These are phyloP conservation scores for Candida anglica DNA, from an alignment of 805 yeast genomes.

Conservation along the genomic window DNA sequence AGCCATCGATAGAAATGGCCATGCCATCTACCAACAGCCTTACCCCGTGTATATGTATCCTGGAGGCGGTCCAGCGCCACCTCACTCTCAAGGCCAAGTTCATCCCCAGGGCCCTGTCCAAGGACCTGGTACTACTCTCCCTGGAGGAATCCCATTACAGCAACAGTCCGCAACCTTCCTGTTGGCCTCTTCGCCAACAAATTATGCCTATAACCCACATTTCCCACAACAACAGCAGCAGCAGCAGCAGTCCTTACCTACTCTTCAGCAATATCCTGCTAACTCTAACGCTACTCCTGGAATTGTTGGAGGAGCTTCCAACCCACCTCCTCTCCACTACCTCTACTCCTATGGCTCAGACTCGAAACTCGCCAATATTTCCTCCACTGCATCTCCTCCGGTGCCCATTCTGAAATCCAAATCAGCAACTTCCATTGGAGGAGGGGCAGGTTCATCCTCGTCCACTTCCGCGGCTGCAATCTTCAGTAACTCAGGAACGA, in stretches of 20 bases:
- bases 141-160: too few species aligned
- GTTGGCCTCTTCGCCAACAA: too few species aligned
- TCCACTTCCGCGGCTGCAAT: too few species aligned
- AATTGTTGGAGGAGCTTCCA: too few species aligned
- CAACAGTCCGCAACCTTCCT: too few species aligned
- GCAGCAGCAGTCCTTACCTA: slow-evolving; percentile 8
- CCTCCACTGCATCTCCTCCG: background rate
- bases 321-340: slow-evolving; percentile 7
- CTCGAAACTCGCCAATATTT: background rate
- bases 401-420: slow-evolving; percentile 20
- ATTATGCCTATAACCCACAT: slow-evolving; percentile 5
- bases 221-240: slow-evolving; percentile 7
- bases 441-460: too few species aligned
- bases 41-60: slow-evolving; percentile 3
- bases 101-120: too few species aligned
- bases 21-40: slow-evolving; percentile 21
- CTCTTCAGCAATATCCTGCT: too few species aligned
- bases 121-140: too few species aligned
- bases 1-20: slow-evolving; percentile 27
- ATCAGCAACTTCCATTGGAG: slow-evolving; percentile 22
- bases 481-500: slow-evolving; percentile 20
- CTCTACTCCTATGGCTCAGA: slow-evolving; percentile 3
- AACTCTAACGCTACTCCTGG: too few species aligned
- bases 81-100: too few species aligned
- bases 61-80: too few species aligned